Evolutionary conservation across 192 early-diverging fungal species (phyloP), one percentile per base, ranked within the genome.

Genomic region (Oehlia diaphana): DNA sequence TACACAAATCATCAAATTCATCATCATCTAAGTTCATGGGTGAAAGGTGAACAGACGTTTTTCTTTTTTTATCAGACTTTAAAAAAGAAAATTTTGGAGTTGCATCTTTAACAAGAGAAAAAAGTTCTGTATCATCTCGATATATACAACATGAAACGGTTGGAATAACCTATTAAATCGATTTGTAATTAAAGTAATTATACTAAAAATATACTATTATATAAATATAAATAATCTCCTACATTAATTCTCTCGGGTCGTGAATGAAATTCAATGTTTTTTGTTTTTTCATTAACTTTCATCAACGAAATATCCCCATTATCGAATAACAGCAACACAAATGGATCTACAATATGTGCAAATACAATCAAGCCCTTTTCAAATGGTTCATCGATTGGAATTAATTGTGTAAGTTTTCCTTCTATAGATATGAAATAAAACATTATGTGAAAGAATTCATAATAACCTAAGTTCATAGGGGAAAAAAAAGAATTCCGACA

Each of bases 291-390:
- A 77, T 94, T 88, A 1, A 89, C 88, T 78, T 90, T 86, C 19
- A 93, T 88, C 16, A 94, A 76, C 9, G 87, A 63, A 35, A 92
- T 81, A 3, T 89, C 87, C 8, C 92, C 95, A 67, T 87, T 86
- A 69, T 89, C 90, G 73, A 91, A 85, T 65, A 90, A 84, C 13
- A 97, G 79, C 31, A 97, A 76, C 23, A 98, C 89, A 73, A 94
- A 95, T 1, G 95, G 94, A 82, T 96, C 95, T 2, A 85, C 79
- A 47, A 99, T 92, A 72, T 90, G 89, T 26, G 93, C 92, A 12
- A 89, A 88, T 4, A 94, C 88, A 62, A 95, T 90, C 68, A 85
- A 85, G 5, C 83, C 81, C 21, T 84, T 82, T 33, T 86, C 83
- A 49, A 87, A 76, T 70, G 87, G 79, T 47, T 81, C 78, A 66